Base-by-base conservation (phyloP, 2,329 filamentous ascomycete genomes). In the Aspergillus novofumigatus region DNA sequence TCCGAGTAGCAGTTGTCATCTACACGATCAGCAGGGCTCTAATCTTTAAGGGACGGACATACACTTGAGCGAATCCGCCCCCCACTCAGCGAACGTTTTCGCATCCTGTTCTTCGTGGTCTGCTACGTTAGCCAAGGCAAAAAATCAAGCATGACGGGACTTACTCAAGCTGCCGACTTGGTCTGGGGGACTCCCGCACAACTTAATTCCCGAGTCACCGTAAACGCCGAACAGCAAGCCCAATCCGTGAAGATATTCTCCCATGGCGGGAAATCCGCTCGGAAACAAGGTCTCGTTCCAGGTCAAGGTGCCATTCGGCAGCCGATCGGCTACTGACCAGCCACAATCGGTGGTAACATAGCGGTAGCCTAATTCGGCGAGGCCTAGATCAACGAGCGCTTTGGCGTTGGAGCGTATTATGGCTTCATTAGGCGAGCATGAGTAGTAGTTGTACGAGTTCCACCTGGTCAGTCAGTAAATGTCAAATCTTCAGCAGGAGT, bases 391-490 rank as follows among this genome's bases (percentile, higher is more conserved):
- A 0, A 84, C 75, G 0, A 86, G 67, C 0, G 81, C 83, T 45
- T 82, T 71, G 0, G 82, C 81, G 56, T 83, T 85, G 2, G 73
- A 69, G 45, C 78, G 76, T 25, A 84, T 78, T 41, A 80, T 79
- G 0, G 67, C 68, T 60, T 83, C 78, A 44, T 72, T 80, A 0
- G 80, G 80, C 1, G 69, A 69, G 64, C 82, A 85, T 51, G 71
- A 74, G 67, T 82, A 83, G 44, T 79, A 73, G 54, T 86, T 86
- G 62, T 86, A 86, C 2, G 78, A 81, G 59, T 86, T 86, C 83
- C 83, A 86, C 11, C 82, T 59, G 66, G 59, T 0, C 14, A 32
- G 47, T 56, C 21, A 50, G 21, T 11, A 10, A 21, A 17, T 45
- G 14, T 2, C 9, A 5, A 5, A 38, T 7, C 14, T 17, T 17